phyloP scores from a whole-genome alignment of 2,329 filamentous ascomycete species.

The Fusarium buharicum region DNA sequence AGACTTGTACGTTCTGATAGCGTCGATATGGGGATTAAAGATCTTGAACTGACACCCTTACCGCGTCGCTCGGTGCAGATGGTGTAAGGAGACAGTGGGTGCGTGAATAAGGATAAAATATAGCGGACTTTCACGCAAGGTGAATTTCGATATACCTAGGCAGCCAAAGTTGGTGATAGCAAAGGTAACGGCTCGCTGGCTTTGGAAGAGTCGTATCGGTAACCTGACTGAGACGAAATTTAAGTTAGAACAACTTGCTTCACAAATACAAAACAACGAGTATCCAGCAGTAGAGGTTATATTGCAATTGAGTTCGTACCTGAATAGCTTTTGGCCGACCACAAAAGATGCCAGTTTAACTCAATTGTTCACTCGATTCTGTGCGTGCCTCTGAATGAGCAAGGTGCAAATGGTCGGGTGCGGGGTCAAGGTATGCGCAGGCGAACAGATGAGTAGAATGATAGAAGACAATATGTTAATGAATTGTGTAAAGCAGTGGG shows the following conservation, averaged over 20 bases:
- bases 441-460: conserved; percentile 21
- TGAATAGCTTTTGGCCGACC: conserved; percentile 15
- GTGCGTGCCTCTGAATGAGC: conserved; percentile 15
- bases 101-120: conserved; percentile 1
- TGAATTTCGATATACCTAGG: conserved; percentile 8
- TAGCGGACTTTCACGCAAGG: conserved; percentile 15
- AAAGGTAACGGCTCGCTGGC: not conserved
- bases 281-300: not conserved
- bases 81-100: conserved; percentile 4
- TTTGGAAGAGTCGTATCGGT: conserved; percentile 4
- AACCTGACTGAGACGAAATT: conserved; percentile 6
- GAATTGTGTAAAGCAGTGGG: conserved; percentile 26
- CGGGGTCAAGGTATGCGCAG: conserved; percentile 37
- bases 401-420: conserved; percentile 34
- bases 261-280: not conserved
- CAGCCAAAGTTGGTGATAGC: conserved; percentile 5
- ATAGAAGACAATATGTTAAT: conserved; percentile 33
- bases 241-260: conserved; percentile 14
- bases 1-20: conserved; percentile 11
- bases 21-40: conserved; percentile 9
- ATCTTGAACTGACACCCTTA: not conserved
- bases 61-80: conserved; percentile 8
- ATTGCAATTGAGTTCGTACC: conserved; percentile 29
- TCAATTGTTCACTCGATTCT: conserved; percentile 31
- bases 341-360: conserved; percentile 27